Base-by-base conservation (phyloP, 2,329 filamentous ascomycete species). In the Epichloe elymi region DNA sequence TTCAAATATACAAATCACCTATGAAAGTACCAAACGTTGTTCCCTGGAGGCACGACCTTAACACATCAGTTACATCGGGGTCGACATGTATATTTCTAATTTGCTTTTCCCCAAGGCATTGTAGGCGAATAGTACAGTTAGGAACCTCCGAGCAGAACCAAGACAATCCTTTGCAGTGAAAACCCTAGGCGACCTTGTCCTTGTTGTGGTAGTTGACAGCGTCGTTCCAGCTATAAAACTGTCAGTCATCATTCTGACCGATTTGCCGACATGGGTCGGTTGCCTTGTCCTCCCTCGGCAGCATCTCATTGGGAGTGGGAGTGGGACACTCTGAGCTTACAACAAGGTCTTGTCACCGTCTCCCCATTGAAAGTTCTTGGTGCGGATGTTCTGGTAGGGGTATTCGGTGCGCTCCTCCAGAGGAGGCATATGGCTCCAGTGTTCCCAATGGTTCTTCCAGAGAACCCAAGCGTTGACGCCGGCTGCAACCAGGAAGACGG, bases 381-480 rank as follows among this genome's bases (percentile, higher is more conserved):
- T 80, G 68, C 93, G 86, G 70, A 98, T 86, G 79, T 98, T 98
- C 81, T 95, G 88, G 82, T 95, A 98, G 54, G 89, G 75, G 74
- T 97, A 98, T 76, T 97, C 88, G 63, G 79, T 73, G 66, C 87
- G 85, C 75, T 98, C 93, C 76, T 95, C 88, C 60, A 91, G 76
- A 59, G 93, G 86, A 54, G 86, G 81, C 70, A 87, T 73, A 74
- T 97, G 91, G 49, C 70, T 73, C 81, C 85, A 88, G 79, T 98
- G 93, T 73, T 94, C 87, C 91, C 91, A 97, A 74, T 98, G 93
- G 75, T 94, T 88, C 63, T 80, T 83, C 88, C 89, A 98, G 57
- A 95, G 82, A 66, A 83, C 82, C 70, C 86, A 95, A 63, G 90
- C 90, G 70, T 98, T 98, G 71, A 83, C 74, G 59, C 72, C 68